Base-by-base conservation (phyloP, 2,329 filamentous ascomycete genomes). In the Venturia asperata region DNA sequence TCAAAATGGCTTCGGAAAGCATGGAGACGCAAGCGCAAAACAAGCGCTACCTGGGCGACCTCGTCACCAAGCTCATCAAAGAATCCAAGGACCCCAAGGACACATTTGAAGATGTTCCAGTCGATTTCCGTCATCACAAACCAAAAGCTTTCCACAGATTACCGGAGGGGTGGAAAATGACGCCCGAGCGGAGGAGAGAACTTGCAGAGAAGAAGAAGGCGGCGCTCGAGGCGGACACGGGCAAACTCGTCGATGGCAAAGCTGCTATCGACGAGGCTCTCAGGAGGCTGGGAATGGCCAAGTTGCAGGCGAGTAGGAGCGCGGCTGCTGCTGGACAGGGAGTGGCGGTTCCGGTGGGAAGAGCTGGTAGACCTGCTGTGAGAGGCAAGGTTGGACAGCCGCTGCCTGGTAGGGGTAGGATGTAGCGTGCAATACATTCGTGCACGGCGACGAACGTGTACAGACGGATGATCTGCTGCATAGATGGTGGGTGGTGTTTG, bases 11-110 rank as follows among this genome's bases (percentile, higher is more conserved):
- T 74, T 90, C 89, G 78, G 94, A 97, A 77, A 87, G 87, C 74
- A 96, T 89, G 75, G 86, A 91, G 73, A 90, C 92, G 65, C 89
- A 91, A 73, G 91, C 92, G 21, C 92, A 97, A 80, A 99, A 99
- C 81, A 99, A 97, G 82, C 87, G 91, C n/a, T 94, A 94, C 75
- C 82, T 99, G 27, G 88, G 86, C 64, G 91, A 96, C 71, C 77
- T 91, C 61, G 84, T 97, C 62, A 81, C 88, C 68, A 84, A 82
- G 62, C 79, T 99, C 69, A 78, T 99, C 66, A 80, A 79, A 7
- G 87, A 91, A 73, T 91, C 92, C 66, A 74, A 87, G 81, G 88
- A 96, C 73, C 80, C 83, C 30, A 84, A 79, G 45, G 93, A 99
- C 70, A 89, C 84, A 13, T 97, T 97, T 72, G 87, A 87, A 69